Percentiles rank a stretch among this genome's conserved stretches.
Evolutionary conservation across 768 basidiomycete species (phyloP).

Genomic region (Dacryopinax spathularia): DNA sequence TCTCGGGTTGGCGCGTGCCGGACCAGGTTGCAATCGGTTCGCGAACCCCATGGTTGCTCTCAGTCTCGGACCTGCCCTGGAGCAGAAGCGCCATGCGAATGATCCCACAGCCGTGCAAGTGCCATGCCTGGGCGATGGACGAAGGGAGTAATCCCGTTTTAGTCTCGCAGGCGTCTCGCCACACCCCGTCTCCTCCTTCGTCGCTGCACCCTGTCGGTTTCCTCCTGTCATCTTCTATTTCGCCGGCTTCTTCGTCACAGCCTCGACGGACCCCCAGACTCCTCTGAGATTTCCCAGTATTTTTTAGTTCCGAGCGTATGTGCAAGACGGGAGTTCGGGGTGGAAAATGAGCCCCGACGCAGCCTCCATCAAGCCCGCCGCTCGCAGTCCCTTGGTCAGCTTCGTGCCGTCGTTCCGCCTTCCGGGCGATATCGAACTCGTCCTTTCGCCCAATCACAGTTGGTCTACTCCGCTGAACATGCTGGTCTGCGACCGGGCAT

Average conservation of each 20-base stretch:
- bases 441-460: neutral
- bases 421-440: neutral
- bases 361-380: neutral
- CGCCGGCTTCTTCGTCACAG: neutral
- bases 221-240: neutral
- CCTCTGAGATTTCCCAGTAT: neutral
- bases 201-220: constrained; percentile 4
- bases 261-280: constrained; percentile 2
- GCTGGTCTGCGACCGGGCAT: neutral
- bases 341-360: neutral
- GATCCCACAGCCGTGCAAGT: neutral
- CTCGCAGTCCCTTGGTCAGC: neutral
- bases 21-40: constrained; percentile 4
- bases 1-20: constrained; percentile 4
- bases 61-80: constrained; percentile 4
- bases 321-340: neutral
- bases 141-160: constrained; percentile 4
- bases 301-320: neutral
- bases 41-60: neutral
- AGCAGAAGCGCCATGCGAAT: neutral
- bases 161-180: constrained; percentile 3
- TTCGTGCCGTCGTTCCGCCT: neutral
- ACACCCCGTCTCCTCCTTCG: neutral
- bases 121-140: neutral
- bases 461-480: neutral